Base-by-base conservation (phyloP, 1,284 basidiomycete species). In the Ceratobasidium theobromae region DNA sequence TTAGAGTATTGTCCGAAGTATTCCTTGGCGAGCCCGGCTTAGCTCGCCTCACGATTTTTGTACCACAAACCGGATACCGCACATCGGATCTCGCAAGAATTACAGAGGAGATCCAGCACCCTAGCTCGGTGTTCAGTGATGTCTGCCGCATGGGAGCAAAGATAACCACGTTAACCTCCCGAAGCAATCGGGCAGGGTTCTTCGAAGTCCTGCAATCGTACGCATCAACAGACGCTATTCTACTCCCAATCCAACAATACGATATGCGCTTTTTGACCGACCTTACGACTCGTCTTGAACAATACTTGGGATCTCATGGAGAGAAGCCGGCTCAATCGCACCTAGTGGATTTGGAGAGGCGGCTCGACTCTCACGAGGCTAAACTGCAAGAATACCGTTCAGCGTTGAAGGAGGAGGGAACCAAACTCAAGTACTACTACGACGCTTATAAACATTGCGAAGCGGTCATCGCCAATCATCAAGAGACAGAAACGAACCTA, bases 1-100 rank as follows among this genome's bases (percentile, higher is more conserved):
- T 64, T 5, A 27, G 18, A 25, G 49, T 53, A 16, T 21, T 64
- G 4, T 64, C 48, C 4, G 27, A 52, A 6, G 9, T 41, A 11
- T 40, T 64, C 27, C 60, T 64, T n/a, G 60, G 60, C 4, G 27
- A 49, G 9, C 21, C 46, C 23, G 60, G 60, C 8, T 48, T 64
- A 12, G 38, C 48, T 30, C 60, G 60, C 2, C 48, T 64, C 16
- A 64, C 49, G 9, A 43, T 64, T 8, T 11, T 64, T n/a, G 48
- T 53, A 27, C 35, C 51, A 2, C 48, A 16, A 18, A 43, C 14
- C 16, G 21, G 16, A 43, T 43, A n/a, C 16, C 6, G 4, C 5
- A 5, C 16, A n/a, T n/a, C 5, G 40, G 16, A 5, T 18, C 40
- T 43, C n/a, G n/a, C n/a, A n/a, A 18, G 6, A n/a, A 16, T 43